Evolutionary conservation across 2,329 filamentous ascomycete genomes (phyloP), one percentile per base, ranked within the genome.

Genomic region (Massarina eburnea): DNA sequence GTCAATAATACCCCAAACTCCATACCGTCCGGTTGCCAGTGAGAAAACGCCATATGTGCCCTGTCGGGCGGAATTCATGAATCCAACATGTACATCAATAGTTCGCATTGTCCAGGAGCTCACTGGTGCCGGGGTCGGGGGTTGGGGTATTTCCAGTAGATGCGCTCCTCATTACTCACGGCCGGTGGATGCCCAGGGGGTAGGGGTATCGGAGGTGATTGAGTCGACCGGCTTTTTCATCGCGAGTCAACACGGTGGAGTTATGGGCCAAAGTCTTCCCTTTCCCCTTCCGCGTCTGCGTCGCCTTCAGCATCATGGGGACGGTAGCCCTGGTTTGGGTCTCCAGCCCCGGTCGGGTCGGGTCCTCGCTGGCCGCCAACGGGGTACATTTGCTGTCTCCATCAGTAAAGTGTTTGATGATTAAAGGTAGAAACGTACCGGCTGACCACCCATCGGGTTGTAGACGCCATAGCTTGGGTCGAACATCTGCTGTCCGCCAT

Each of bases 401-500:
- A 35, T 59, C 22, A 57, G 43, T 29, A 20, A 39, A n/a, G 6
- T 34, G 15, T 24, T 19, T 26, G 24, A n/a, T n/a, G n/a, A n/a
- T n/a, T 10, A 26, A 9, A 8, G 17, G 30, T 24, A 40, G 33
- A 37, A 41, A 38, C 24, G 19, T 43, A 33, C n/a, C 14, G 27
- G 27, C 71, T 95, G 90, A 54, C 88, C 82, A 59, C 87, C 85
- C 80, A 96, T 89, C 51, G 85, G 80, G 21, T 51, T 48, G 68
- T 95, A 95, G 18, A 70, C 66, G 30, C 81, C 81, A 70, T 97
- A 97, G 79, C 89, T 85, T 45, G 87, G 85, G 45, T 85, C 80
- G 64, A 91, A 96, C 80, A 96, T 95, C 52, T 83, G 77, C 36
- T 87, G 81, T 62, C 94, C 89, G 12, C 85, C 88, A 66, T 95